Conservation (phyloP, 257 asterid genomes). For the Eucommia ulmoides region DNA sequence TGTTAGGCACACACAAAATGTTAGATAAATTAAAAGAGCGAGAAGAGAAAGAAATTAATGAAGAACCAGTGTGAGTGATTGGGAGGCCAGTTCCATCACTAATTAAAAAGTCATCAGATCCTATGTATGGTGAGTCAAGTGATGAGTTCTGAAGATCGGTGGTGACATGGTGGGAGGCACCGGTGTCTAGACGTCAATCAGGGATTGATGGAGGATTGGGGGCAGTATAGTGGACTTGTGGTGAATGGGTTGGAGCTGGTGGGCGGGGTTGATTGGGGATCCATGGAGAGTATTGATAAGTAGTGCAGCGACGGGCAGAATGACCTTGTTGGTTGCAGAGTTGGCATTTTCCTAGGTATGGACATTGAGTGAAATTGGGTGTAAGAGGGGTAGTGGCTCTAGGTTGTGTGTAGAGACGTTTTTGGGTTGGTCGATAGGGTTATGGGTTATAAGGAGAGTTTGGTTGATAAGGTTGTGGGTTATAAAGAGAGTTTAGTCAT, state of each 20-base stretch:
- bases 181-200: not conserved
- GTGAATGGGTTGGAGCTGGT: too few relatives aligned
- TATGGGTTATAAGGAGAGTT: not conserved
- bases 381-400: not conserved
- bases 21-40: not conserved
- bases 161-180: not conserved
- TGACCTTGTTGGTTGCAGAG: not conserved
- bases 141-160: not conserved
- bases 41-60: not conserved
- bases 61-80: not conserved
- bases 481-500: too few relatives aligned
- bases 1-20: conserved; percentile 4
- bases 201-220: not conserved
- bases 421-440: not conserved
- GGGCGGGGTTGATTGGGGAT: not conserved
- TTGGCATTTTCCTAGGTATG: not conserved
- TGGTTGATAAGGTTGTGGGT: too few relatives aligned
- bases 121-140: not conserved
- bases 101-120: not conserved
- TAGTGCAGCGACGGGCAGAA: not conserved
- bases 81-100: not conserved
- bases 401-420: not conserved
- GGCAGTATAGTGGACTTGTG: not conserved
- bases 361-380: not conserved
- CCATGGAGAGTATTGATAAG: not conserved